Conservation (phyloP, 768 basidiomycete species). For the Phlebiopsis flavidoalba region DNA sequence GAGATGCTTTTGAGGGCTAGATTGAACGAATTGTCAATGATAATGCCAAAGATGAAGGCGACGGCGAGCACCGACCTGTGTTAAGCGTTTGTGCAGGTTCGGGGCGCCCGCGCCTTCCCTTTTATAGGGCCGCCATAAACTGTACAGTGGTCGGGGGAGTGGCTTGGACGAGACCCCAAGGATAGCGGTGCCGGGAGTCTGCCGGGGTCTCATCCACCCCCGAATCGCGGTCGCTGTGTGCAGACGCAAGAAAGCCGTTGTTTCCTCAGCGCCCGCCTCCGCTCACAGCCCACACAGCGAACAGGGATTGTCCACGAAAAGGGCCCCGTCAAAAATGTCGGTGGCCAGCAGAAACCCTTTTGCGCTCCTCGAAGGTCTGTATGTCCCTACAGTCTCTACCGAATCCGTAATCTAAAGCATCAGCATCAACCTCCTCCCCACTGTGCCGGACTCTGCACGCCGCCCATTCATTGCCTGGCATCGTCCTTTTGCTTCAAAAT, state of each 20-base stretch:
- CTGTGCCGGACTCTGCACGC: conserved; percentile 1
- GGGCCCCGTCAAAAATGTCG: conserved; percentile 80
- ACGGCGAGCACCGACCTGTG: conserved; percentile 48
- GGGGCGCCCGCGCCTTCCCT: neutral
- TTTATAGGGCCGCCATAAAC: conserved; percentile 23
- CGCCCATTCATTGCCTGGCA: conserved; percentile 13
- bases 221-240: conserved; percentile 2
- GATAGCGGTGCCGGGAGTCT: conserved; percentile 15
- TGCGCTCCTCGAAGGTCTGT: conserved; percentile 69
- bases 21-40: conserved; percentile 15
- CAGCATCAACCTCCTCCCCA: conserved; percentile 1
- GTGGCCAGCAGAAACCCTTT: conserved; percentile 87
- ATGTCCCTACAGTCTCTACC: neutral
- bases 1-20: conserved; percentile 85
- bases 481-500: neutral
- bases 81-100: conserved; percentile 43
- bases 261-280: conserved; percentile 9
- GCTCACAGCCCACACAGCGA: conserved; percentile 17
- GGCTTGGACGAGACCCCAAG: conserved; percentile 23
- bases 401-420: conserved; percentile 1
- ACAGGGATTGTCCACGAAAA: conserved; percentile 32
- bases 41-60: neutral
- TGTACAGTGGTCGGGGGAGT: conserved; percentile 26
- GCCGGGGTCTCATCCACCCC: conserved; percentile 14
- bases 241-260: conserved; percentile 12